Evolutionary conservation across 352 stramenopile genomes (phyloP).

Genomic region (Phytophthora melonis): DNA sequence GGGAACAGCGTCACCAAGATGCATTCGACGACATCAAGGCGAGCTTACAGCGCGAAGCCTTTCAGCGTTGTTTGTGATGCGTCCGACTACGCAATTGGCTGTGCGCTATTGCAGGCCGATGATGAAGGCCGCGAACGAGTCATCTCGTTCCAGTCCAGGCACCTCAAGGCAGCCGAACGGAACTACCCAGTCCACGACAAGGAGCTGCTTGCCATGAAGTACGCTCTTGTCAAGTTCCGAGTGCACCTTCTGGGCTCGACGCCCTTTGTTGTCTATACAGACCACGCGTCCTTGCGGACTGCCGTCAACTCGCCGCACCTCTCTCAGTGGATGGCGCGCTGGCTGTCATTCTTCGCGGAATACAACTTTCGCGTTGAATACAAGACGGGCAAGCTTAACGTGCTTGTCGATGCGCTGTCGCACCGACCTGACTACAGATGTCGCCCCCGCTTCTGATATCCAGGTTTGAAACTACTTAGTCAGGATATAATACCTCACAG

Average conservation of each 20-base stretch:
- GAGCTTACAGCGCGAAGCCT: background rate
- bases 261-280: background rate
- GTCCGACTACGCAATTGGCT: background rate
- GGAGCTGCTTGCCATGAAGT: conserved; percentile 7
- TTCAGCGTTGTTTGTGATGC: background rate
- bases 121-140: background rate
- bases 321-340: conserved; percentile 21
- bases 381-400: conserved; percentile 7
- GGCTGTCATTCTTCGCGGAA: conserved; percentile 32
- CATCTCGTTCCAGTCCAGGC: background rate
- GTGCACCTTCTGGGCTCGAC: background rate
- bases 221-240: conserved; percentile 5
- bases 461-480: no score
- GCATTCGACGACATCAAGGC: background rate
- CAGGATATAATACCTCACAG: no score
- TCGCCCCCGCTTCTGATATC: no score
- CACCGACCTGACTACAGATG: background rate
- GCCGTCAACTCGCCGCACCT: background rate
- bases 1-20: no score
- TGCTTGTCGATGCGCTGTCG: background rate
- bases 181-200: background rate
- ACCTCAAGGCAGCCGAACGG: background rate
- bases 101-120: background rate
- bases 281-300: background rate
- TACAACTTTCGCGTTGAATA: conserved; percentile 31